Evolutionary conservation across 2,329 filamentous ascomycete genomes (phyloP).

Genomic region (Aspergillus udagawae): DNA sequence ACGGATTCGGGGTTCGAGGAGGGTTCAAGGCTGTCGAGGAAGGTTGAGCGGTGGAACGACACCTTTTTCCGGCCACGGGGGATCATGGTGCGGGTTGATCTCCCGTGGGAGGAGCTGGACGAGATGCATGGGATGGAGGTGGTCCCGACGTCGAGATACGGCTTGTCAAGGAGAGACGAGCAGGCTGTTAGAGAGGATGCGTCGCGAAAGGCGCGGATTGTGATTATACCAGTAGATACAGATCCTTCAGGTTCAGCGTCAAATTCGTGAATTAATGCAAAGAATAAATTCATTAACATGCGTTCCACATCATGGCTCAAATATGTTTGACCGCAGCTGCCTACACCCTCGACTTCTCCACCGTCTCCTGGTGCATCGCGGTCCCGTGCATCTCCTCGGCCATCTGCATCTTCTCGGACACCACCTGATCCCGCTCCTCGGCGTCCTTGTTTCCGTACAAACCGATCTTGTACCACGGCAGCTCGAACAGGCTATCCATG

Average conservation of each 20-base stretch:
- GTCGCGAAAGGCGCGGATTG: constrained; percentile 22
- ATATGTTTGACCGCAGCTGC: not conserved
- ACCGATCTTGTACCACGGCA: constrained; percentile 74
- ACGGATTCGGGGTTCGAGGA: not conserved
- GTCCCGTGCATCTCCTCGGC: constrained; percentile 10
- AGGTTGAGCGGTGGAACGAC: constrained; percentile 28
- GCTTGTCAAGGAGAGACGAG: not conserved
- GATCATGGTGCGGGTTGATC: constrained; percentile 27
- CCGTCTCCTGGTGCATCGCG: constrained; percentile 16
- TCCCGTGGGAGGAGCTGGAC: constrained; percentile 24
- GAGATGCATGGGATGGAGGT: constrained; percentile 22
- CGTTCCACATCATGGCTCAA: too few relatives aligned
- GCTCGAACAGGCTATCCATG: constrained; percentile 67
- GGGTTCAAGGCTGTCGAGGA: constrained; percentile 9
- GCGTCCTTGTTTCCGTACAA: constrained; percentile 31
- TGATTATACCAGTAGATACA: constrained; percentile 22
- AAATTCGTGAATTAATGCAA: not conserved
- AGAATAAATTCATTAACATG: too few relatives aligned
- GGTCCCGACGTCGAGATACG: not conserved
- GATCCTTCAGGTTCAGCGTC: not conserved
- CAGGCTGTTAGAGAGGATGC: constrained; percentile 12
- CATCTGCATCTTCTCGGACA: constrained; percentile 23
- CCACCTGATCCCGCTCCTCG: constrained; percentile 21
- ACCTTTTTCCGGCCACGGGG: constrained; percentile 25
- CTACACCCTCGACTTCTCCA: constrained; percentile 4